Base-by-base conservation (phyloP, 345 rosid genomes). In the Camelina hispida region DNA sequence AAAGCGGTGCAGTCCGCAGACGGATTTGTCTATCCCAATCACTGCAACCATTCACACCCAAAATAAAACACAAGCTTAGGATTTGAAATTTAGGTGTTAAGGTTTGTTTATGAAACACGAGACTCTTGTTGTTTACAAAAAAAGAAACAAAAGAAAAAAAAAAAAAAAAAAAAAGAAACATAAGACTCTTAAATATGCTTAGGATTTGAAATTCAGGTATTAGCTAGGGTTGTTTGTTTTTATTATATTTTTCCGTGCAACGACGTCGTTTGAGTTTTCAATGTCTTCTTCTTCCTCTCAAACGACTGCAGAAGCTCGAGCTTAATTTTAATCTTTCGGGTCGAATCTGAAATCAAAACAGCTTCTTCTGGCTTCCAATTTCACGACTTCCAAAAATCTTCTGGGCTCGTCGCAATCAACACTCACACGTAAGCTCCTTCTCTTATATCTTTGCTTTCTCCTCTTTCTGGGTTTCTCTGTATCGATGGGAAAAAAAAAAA, bases 401-500 rank as follows among this genome's bases (percentile, higher is more conserved):
- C 23, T 8, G 6, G 23, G 53, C 17, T 48, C 23, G 2, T 48
- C 53, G 20, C 23, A 16, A 4, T 20, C 30, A 28, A 3, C 30
- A 14, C 53, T 17, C 53, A 17, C 12, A 16, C 23, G 53, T 48
- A 48, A 48, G 53, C 23, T 48, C 23, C 2, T 16, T 3, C 11
- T 17, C 1, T 48, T 16, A 4, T 48, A 25, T 48, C 53, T 48
- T 48, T 48, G 53, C 53, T 17, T 48, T 48, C 22, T 48, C 5
- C 53, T 48, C 53, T 48, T 48, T 48, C 53, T 48, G 53, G 53
- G 53, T 48, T 48, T 16, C 53, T 48, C 12, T 48, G 12, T 16
- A 9, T n/a, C 3, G 30, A 28, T 28, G 9, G 3, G 4, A 2
- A n/a, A n/a, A 8, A 35, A 35, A 35, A 35, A 34, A 8, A 35